These are phyloP conservation scores for Chlamydomonas sp. DNA, from an alignment of 139 green algal genomes.

Conservation along the genomic window DNA sequence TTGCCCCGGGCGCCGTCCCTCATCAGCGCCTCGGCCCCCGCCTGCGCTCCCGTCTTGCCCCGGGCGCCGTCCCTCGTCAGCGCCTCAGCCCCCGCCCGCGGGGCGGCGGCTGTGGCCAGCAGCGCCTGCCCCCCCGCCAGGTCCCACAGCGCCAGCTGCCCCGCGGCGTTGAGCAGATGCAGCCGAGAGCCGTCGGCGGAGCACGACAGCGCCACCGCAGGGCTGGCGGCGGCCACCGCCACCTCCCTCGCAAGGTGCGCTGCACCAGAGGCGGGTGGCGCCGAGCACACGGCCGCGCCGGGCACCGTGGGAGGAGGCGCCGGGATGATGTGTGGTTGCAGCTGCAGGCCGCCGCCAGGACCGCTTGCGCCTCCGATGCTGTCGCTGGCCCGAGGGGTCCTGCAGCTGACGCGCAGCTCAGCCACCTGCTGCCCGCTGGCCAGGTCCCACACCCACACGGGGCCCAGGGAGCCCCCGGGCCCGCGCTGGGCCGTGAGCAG, in stretches of 20 bases:
- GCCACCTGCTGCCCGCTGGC: neutral
- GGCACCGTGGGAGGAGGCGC: neutral
- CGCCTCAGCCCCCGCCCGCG: neutral
- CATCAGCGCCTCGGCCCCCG: no score
- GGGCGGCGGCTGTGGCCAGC: neutral
- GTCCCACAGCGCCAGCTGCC: slow-evolving; percentile 6
- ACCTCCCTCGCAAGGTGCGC: neutral
- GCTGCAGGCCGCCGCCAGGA: neutral
- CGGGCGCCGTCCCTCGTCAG: no score
- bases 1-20: no score
- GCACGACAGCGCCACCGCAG: neutral
- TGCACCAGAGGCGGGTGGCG: neutral
- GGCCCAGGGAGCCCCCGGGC: neutral
- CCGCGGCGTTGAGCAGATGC: neutral
- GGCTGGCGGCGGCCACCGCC: neutral
- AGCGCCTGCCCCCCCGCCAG: slow-evolving; percentile 7
- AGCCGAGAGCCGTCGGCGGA: slow-evolving; percentile 13
- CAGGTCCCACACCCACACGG: slow-evolving; percentile 22
- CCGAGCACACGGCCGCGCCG: neutral
- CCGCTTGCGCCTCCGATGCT: neutral
- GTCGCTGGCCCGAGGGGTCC: neutral
- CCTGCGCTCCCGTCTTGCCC: no score
- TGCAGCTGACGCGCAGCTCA: slow-evolving; percentile 2
- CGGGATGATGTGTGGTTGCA: neutral
- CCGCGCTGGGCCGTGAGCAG: slow-evolving; percentile 2